These are phyloP conservation scores for Halophytophthora polymorphica DNA, from an alignment of 352 stramenopile genomes.

Conservation along the genomic window DNA sequence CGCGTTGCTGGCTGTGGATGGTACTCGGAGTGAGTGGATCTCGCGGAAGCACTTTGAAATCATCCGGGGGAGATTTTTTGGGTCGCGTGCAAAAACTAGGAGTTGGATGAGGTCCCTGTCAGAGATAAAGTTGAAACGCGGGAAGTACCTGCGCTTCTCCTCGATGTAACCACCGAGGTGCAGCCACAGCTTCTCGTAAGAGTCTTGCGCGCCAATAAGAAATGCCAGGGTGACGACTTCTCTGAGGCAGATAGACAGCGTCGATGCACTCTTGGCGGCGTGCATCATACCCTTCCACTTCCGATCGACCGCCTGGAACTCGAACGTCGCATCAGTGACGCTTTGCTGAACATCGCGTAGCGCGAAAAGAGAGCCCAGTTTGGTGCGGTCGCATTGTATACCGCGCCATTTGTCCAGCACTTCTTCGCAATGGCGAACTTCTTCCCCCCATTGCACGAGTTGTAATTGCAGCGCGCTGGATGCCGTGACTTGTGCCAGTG, in stretches of 20 bases:
- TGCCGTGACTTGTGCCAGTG: slow-evolving; percentile 43
- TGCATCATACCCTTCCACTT: slow-evolving; percentile 77
- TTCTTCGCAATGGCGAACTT: slow-evolving; percentile 58
- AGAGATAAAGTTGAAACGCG: slow-evolving; percentile 61
- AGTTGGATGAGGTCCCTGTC: slow-evolving; percentile 60
- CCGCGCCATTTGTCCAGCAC: slow-evolving; percentile 54
- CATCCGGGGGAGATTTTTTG: slow-evolving; percentile 27
- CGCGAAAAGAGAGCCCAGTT: slow-evolving; percentile 41
- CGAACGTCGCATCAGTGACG: slow-evolving; percentile 45
- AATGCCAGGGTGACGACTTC: slow-evolving; percentile 62
- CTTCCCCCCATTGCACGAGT: slow-evolving; percentile 55
- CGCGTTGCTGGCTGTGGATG: slow-evolving; percentile 6
- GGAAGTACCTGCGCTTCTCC: slow-evolving; percentile 60
- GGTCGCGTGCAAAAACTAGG: slow-evolving; percentile 40
- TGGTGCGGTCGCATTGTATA: slow-evolving; percentile 50
- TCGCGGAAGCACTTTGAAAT: slow-evolving; percentile 54
- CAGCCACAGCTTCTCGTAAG: slow-evolving; percentile 55
- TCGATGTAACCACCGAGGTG: slow-evolving; percentile 51
- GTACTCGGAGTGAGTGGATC: slow-evolving; percentile 32
- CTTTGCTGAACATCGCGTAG: slow-evolving; percentile 57
- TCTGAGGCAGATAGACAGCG: slow-evolving; percentile 46
- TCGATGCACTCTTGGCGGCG: slow-evolving; percentile 41
- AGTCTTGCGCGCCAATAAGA: slow-evolving; percentile 32
- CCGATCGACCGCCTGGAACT: slow-evolving; percentile 60
- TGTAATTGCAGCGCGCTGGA: slow-evolving; percentile 29